A percentile compares a stretch with the other conserved stretches of the same genome.
phyloP scores from a whole-genome alignment of 345 rosid genomes.

The Rhizophora mangle region DNA sequence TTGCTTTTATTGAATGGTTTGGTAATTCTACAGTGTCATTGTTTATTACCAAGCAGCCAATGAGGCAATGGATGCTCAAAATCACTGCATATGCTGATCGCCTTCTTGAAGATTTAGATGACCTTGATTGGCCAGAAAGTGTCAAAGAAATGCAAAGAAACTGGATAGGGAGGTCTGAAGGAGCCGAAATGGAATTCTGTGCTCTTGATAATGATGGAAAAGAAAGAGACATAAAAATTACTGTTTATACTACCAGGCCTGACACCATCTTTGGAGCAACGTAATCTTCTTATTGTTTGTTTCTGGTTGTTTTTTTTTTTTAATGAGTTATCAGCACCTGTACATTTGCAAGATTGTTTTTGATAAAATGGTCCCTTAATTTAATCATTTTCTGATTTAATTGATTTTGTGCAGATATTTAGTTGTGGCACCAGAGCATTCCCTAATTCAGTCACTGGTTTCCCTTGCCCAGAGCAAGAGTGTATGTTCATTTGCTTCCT shows the following conservation, averaged over 20 bases:
- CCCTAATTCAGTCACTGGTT: slow-evolving; percentile 49
- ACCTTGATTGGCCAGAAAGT: slow-evolving; percentile 93
- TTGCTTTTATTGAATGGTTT: slow-evolving; percentile 52
- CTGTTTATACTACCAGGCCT: slow-evolving; percentile 83
- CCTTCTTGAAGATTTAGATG: slow-evolving; percentile 86
- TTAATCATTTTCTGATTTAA: slow-evolving; percentile 13
- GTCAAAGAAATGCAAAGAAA: slow-evolving; percentile 91
- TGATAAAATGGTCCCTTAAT: slow-evolving; percentile 8
- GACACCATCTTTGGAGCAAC: slow-evolving; percentile 94
- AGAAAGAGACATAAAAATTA: slow-evolving; percentile 52
- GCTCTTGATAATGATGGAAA: slow-evolving; percentile 52
- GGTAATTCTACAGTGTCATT: slow-evolving; percentile 88
- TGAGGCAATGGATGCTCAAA: slow-evolving; percentile 99
- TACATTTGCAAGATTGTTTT: background rate
- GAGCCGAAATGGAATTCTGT: slow-evolving; percentile 67
- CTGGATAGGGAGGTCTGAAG: slow-evolving; percentile 95
- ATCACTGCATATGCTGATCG: slow-evolving; percentile 93
- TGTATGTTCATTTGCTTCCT: slow-evolving; percentile 37
- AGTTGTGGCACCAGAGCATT: slow-evolving; percentile 93
- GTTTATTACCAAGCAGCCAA: slow-evolving; percentile 98
- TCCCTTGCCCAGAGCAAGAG: slow-evolving; percentile 44
- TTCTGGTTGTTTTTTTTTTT: slow-evolving; percentile 2
- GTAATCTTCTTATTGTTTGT: slow-evolving; percentile 36
- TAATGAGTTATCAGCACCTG: background rate
- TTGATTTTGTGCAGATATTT: slow-evolving; percentile 56